Evolutionary conservation across 371 early-diverging fungal genomes (phyloP).

Genomic region (Mortierella sp.): DNA sequence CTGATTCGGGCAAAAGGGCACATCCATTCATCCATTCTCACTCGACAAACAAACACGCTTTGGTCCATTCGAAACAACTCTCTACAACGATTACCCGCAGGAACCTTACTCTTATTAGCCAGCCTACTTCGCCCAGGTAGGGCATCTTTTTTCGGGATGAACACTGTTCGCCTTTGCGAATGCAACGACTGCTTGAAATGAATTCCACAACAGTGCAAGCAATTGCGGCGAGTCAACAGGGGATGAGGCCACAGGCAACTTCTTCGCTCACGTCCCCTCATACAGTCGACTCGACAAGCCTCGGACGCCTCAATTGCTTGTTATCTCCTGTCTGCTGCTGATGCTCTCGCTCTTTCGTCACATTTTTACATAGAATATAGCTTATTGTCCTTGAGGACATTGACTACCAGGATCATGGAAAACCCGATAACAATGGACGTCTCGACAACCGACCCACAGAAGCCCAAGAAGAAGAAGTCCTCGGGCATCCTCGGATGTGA

Average conservation of each 20-base stretch:
- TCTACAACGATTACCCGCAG: background rate
- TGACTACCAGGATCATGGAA: background rate
- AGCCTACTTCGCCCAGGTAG: conserved; percentile 6
- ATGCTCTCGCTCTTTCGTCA: background rate
- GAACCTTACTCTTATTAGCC: background rate
- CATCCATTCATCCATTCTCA: background rate
- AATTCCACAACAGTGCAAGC: no score
- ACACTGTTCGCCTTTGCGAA: background rate
- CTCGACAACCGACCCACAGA: conserved; percentile 2
- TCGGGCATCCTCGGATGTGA: conserved; percentile 47
- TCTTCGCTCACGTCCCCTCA: background rate
- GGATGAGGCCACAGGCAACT: background rate
- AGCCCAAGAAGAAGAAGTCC: conserved; percentile 47
- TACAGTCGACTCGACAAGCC: background rate
- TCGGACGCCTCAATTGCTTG: background rate
- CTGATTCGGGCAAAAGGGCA: background rate
- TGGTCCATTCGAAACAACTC: conserved; percentile 1
- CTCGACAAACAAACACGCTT: background rate
- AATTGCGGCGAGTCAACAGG: background rate
- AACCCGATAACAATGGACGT: conserved; percentile 13
- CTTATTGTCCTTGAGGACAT: background rate
- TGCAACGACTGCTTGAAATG: background rate
- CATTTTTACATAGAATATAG: background rate
- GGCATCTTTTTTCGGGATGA: background rate
- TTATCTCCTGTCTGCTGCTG: background rate